phyloP scores from a whole-genome alignment of 768 basidiomycete genomes.

The Naematelia aurantialba region DNA sequence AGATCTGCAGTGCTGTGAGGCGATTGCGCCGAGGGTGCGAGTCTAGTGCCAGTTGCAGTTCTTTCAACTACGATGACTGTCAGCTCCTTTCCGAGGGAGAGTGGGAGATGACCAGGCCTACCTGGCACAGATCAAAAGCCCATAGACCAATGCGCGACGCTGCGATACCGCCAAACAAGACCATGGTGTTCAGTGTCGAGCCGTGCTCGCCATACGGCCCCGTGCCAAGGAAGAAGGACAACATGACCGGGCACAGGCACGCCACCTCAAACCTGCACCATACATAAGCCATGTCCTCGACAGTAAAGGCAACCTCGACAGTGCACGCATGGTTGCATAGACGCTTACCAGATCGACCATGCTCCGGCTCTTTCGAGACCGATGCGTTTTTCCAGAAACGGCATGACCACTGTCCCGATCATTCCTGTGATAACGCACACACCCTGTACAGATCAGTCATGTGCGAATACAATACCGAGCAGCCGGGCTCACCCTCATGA shows the following conservation, averaged over 20 bases:
- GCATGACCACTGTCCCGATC: constrained; percentile 48
- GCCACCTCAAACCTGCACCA: constrained; percentile 39
- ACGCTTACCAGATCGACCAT: constrained; percentile 47
- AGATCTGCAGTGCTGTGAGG: constrained; percentile 44
- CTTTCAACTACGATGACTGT: constrained; percentile 33
- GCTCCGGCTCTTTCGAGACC: constrained; percentile 47
- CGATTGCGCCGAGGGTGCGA: constrained; percentile 43
- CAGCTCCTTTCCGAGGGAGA: constrained; percentile 4
- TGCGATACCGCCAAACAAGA: constrained; percentile 40
- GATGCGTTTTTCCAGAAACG: constrained; percentile 32
- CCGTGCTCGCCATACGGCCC: constrained; percentile 33
- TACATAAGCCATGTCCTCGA: too few relatives aligned
- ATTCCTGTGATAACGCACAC: constrained; percentile 43
- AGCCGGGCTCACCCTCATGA: constrained; percentile 29
- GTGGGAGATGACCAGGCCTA: constrained; percentile 8
- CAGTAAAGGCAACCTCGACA: too few relatives aligned
- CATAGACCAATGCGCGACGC: constrained; percentile 46
- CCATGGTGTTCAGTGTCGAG: constrained; percentile 27
- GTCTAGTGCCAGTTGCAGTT: constrained; percentile 40
- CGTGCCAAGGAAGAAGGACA: constrained; percentile 43
- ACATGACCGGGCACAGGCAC: constrained; percentile 38
- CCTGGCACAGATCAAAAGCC: constrained; percentile 48
- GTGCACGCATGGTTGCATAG: not conserved
- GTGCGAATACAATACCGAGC: not conserved
- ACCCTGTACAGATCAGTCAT: constrained; percentile 19